phyloP scores from a whole-genome alignment of 768 basidiomycete species.

The Tylopilus felleus region DNA sequence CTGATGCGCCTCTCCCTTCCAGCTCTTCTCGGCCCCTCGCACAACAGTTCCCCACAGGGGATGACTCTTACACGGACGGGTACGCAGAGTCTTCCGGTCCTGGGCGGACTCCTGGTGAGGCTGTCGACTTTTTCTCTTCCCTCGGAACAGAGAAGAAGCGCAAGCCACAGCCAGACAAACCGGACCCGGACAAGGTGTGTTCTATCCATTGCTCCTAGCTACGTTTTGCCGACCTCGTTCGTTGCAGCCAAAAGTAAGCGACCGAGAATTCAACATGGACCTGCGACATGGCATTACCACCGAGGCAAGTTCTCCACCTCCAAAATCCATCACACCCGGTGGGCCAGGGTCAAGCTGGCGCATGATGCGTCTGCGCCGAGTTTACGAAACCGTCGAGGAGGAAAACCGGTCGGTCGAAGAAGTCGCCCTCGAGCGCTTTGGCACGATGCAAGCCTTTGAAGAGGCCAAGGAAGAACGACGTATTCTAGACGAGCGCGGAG shows the following conservation, averaged over 20 bases:
- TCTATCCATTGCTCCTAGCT: background rate
- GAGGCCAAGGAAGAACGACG: slow-evolving; percentile 86
- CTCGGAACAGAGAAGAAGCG: slow-evolving; percentile 81
- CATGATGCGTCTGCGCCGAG: slow-evolving; percentile 91
- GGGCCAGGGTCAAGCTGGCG: slow-evolving; percentile 95
- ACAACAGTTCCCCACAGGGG: slow-evolving; percentile 28
- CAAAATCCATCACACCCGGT: slow-evolving; percentile 65
- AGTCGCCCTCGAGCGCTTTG: slow-evolving; percentile 86
- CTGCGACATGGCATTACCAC: slow-evolving; percentile 44
- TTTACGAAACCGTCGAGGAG: slow-evolving; percentile 89
- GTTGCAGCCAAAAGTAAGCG: slow-evolving; percentile 55
- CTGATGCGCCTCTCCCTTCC: slow-evolving; percentile 25
- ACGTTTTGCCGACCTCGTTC: slow-evolving; percentile 6
- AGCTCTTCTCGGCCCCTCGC: slow-evolving; percentile 30
- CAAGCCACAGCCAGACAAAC: slow-evolving; percentile 53
- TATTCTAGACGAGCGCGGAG: slow-evolving; percentile 79
- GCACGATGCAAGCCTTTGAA: slow-evolving; percentile 77
- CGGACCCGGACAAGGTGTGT: slow-evolving; percentile 69
- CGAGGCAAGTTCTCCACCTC: slow-evolving; percentile 37
- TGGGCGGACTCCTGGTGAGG: slow-evolving; percentile 49
- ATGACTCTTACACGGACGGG: slow-evolving; percentile 61
- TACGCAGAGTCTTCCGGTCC: slow-evolving; percentile 52
- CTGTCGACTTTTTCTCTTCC: slow-evolving; percentile 85
- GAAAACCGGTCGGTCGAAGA: slow-evolving; percentile 70
- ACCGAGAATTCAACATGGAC: slow-evolving; percentile 60